Evolutionary conservation across 2,329 filamentous ascomycete species (phyloP).

Genomic region (Helminthosporium solani): DNA sequence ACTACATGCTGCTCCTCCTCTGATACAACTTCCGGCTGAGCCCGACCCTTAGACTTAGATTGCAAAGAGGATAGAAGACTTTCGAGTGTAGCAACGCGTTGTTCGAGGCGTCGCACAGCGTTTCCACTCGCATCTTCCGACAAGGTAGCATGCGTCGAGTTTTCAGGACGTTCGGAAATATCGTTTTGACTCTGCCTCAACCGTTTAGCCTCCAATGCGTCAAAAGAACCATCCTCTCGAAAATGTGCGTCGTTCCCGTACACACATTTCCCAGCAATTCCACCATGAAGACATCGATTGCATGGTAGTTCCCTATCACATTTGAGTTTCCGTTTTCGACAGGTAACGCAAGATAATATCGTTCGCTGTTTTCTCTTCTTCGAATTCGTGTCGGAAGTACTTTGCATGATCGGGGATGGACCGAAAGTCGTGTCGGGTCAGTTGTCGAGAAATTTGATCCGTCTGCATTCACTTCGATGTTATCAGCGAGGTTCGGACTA

Average conservation of each 20-base stretch:
- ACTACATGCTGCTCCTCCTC: conserved; percentile 2
- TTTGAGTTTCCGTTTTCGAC: conserved; percentile 45
- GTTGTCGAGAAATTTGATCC: no score
- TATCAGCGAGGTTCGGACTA: neutral
- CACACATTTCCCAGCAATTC: conserved; percentile 37
- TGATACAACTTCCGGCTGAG: neutral
- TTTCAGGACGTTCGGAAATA: neutral
- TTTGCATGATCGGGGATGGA: neutral
- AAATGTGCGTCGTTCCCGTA: conserved; percentile 28
- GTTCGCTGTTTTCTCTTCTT: conserved; percentile 31
- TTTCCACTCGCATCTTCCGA: neutral
- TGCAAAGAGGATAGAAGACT: conserved; percentile 4
- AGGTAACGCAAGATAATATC: conserved; percentile 45
- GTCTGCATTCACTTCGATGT: neutral
- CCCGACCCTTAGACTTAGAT: neutral
- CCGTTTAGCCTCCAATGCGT: neutral
- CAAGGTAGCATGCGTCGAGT: neutral
- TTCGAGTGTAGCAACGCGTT: conserved; percentile 11
- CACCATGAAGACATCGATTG: conserved; percentile 42
- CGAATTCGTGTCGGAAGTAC: neutral
- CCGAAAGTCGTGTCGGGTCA: neutral
- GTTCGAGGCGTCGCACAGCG: conserved; percentile 2
- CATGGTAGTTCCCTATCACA: conserved; percentile 46
- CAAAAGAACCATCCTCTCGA: conserved; percentile 9
- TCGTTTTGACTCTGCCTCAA: neutral